Evolutionary conservation across 768 basidiomycete species (phyloP), one percentile per base, ranked within the genome.

Genomic region (Pisolithus marmoratus): DNA sequence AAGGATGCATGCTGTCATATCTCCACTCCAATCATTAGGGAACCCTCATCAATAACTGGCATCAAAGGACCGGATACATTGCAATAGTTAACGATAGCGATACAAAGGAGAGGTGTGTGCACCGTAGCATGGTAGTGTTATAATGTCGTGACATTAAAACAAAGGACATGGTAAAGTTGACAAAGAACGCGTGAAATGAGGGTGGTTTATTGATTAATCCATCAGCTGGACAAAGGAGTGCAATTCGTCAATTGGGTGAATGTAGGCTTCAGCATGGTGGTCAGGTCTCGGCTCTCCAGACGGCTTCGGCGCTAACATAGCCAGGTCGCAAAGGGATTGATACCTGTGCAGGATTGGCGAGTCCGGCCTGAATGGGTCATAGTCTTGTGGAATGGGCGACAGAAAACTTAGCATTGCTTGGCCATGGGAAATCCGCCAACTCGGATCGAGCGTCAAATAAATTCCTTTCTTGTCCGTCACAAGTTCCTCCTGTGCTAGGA

Each of bases 391-490:
- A 22, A 66, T 37, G 1, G 67, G 62, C 4, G 65, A 66, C 41
- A 67, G 55, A 43, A 44, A 55, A 14, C 56, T 54, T 38, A 67
- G 49, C 38, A 49, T 24, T 15, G 51, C 54, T 24, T 64, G 63
- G 2, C 54, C 65, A 49, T 38, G 38, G 23, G 68, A 68, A 31
- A 46, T 48, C 2, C 49, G 52, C 54, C 61, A 60, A 24, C 51
- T 45, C 8, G 65, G 52, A 49, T 67, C 65, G 2, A 68, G 46
- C 26, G 63, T 61, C 50, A 67, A 65, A 53, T 65, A 67, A 36
- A 67, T 67, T 17, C 55, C 61, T 17, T 57, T 53, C 34, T 49
- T 42, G n/a, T 69, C 55, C 7, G 37, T 29, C 27, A 23, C 31
- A 38, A 48, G 31, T 9, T 56, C 51, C 41, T 55, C 57, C 20